Evolutionary conservation across 2,329 filamentous ascomycete genomes (phyloP).

Genomic region (Tolypocladium endophyticum): DNA sequence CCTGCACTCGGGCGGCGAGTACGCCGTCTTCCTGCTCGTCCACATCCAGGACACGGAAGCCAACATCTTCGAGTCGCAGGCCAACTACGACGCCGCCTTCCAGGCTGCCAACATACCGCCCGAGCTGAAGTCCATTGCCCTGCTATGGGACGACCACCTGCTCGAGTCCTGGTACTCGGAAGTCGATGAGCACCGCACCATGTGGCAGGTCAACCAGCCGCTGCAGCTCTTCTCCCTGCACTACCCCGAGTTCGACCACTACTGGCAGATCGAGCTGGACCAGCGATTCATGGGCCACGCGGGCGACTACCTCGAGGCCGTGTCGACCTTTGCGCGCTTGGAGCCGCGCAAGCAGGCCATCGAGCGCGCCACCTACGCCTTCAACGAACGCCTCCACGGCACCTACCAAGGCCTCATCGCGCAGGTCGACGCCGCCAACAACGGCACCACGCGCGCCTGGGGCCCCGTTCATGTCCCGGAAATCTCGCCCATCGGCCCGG

Average conservation of each 20-base stretch:
- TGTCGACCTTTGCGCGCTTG: conserved; percentile 31
- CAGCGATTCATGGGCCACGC: conserved; percentile 24
- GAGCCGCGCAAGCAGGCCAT: conserved; percentile 48
- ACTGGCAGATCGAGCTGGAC: conserved; percentile 34
- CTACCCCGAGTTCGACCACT: conserved; percentile 24
- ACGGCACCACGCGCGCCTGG: conserved; percentile 17
- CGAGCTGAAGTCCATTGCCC: conserved; percentile 60
- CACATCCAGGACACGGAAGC: conserved; percentile 48
- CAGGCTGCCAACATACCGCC: conserved; percentile 40
- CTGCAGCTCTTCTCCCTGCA: conserved; percentile 21
- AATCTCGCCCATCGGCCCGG: conserved; percentile 18
- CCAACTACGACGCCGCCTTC: conserved; percentile 41
- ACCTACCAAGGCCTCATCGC: conserved; percentile 31
- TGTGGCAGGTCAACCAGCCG: conserved; percentile 22
- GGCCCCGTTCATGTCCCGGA: conserved; percentile 17
- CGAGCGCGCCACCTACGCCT: conserved; percentile 46
- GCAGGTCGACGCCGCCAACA: conserved; percentile 12
- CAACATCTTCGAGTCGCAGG: conserved; percentile 42
- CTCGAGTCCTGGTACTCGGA: conserved; percentile 56
- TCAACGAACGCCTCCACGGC: conserved; percentile 40
- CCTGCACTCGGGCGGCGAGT: conserved; percentile 51
- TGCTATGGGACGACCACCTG: conserved; percentile 58
- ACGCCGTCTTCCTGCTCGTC: conserved; percentile 51
- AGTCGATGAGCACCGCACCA: conserved; percentile 38
- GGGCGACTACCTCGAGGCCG: conserved; percentile 16